phyloP scores from a whole-genome alignment of 306 rosid genomes.

The Corylus heterophylla region DNA sequence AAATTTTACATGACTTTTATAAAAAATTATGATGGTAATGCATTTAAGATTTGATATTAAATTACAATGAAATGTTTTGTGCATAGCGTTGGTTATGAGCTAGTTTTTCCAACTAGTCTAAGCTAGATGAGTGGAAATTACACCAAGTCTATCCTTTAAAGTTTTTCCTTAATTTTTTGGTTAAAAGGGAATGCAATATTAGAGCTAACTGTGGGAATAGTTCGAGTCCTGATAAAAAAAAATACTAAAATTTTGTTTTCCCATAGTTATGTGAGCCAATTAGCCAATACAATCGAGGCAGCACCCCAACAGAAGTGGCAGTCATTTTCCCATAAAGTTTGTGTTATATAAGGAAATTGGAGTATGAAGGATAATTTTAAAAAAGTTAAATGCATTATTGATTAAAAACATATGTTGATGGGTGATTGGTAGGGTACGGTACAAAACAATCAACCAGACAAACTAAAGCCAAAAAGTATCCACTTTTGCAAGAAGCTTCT shows the following conservation, averaged over 20 bases:
- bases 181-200: too few species aligned
- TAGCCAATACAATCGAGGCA: neutral
- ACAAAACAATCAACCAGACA: neutral
- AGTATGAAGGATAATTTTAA: neutral
- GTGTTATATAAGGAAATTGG: neutral
- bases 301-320: neutral
- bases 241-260: too few species aligned
- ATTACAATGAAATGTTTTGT: too few species aligned
- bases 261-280: neutral
- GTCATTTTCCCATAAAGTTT: slow-evolving; percentile 8
- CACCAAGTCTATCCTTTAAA: slow-evolving; percentile 14
- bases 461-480: neutral
- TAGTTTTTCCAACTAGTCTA: too few species aligned
- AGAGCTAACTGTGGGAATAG: too few species aligned
- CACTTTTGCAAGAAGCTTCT: slow-evolving; percentile 18
- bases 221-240: too few species aligned
- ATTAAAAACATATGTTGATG: neutral
- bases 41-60: too few species aligned
- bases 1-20: too few species aligned
- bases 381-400: too few species aligned
- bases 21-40: too few species aligned
- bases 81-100: too few species aligned
- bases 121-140: neutral
- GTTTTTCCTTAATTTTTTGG: too few species aligned
- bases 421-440: neutral